These are phyloP conservation scores for Clitoria ternatea DNA, from an alignment of 306 rosid genomes.

Conservation along the genomic window DNA sequence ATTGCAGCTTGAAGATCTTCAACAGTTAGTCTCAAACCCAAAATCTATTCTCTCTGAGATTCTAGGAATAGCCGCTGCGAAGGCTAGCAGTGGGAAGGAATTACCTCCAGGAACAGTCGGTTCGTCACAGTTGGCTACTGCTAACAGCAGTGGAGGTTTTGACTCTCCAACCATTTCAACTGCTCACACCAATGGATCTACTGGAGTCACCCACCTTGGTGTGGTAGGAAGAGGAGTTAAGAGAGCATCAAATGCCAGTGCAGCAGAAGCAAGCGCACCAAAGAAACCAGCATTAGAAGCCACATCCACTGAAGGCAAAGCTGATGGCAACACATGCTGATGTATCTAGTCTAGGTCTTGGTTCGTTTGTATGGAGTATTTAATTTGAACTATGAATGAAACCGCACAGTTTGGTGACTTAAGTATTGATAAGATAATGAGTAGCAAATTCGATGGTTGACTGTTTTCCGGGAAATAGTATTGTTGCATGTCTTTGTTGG, in stretches of 20 bases:
- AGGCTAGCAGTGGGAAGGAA: slow-evolving; percentile 44
- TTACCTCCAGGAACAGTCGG: slow-evolving; percentile 39
- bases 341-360: slow-evolving; percentile 22
- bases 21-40: slow-evolving; percentile 70
- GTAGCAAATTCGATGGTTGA: slow-evolving; percentile 7
- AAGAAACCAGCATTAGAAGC: slow-evolving; percentile 67
- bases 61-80: slow-evolving; percentile 59
- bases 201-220: slow-evolving; percentile 91
- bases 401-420: not conserved
- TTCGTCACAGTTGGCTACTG: slow-evolving; percentile 65
- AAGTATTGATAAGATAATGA: slow-evolving; percentile 19
- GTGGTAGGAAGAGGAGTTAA: slow-evolving; percentile 97
- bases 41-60: slow-evolving; percentile 74
- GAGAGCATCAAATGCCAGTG: slow-evolving; percentile 51
- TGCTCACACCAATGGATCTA: slow-evolving; percentile 65
- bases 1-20: slow-evolving; percentile 94
- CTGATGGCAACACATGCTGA: slow-evolving; percentile 46
- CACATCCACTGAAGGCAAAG: slow-evolving; percentile 52
- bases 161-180: slow-evolving; percentile 88
- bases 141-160: slow-evolving; percentile 54
- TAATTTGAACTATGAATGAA: slow-evolving; percentile 22
- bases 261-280: slow-evolving; percentile 40
- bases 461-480: not conserved
- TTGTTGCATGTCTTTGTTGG: not conserved
- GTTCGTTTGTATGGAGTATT: slow-evolving; percentile 19